Percentiles rank a stretch among this genome's conserved stretches.
These are phyloP conservation scores for Gossypium mustelinum DNA, from an alignment of 345 rosid genomes.

Conservation along the genomic window DNA sequence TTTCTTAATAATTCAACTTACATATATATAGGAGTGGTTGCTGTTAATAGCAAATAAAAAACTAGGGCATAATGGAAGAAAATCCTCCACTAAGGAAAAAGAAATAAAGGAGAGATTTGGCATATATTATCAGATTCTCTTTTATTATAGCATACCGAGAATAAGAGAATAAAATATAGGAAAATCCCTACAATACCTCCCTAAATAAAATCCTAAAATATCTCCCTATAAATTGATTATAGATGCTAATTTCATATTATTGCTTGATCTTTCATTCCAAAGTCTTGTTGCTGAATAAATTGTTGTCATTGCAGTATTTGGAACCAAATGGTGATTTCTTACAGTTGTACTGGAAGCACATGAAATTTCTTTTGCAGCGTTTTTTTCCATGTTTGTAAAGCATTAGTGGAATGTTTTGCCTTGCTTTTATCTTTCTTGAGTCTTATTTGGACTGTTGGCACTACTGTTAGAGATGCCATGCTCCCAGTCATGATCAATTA, in stretches of 20 bases:
- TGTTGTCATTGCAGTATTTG: conserved; percentile 9
- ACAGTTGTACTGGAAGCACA: background rate
- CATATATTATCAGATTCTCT: too few relatives aligned
- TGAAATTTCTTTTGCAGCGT: background rate
- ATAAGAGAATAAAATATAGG: too few relatives aligned
- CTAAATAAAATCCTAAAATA: too few relatives aligned
- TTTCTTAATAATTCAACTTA: too few relatives aligned
- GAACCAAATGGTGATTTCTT: background rate
- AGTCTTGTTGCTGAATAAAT: background rate
- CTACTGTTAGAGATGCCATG: conserved; percentile 1
- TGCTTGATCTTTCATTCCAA: conserved; percentile 8
- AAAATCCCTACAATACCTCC: too few relatives aligned
- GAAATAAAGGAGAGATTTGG: too few relatives aligned
- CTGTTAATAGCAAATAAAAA: too few relatives aligned
- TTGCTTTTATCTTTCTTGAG: background rate
- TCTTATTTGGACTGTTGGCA: background rate
- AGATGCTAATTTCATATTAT: background rate
- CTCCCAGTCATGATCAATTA: background rate
- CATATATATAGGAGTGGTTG: too few relatives aligned
- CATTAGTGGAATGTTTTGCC: background rate
- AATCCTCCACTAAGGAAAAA: too few relatives aligned
- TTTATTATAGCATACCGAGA: too few relatives aligned
- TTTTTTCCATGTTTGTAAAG: background rate
- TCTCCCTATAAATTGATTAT: too few relatives aligned
- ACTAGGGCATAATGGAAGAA: too few relatives aligned